A percentile compares a stretch with the other conserved stretches of the same genome.
Evolutionary conservation across 2,329 filamentous ascomycete species (phyloP).

Genomic region (Pseudocercospora pini-densiflorae): DNA sequence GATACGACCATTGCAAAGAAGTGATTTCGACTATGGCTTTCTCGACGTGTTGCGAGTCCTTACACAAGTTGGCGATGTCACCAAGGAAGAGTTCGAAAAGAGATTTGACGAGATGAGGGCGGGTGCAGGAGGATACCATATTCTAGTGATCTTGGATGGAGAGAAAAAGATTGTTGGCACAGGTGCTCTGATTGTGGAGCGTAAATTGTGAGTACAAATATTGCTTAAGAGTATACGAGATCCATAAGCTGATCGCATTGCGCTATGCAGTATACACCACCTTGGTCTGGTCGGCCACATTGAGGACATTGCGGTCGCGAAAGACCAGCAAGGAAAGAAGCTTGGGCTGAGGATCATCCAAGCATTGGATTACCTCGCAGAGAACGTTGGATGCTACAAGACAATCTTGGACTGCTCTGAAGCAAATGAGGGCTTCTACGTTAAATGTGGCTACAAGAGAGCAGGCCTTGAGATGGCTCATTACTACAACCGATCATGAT

Average conservation of each 20-base stretch:
- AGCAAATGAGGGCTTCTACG: conserved; percentile 94
- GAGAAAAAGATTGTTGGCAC: conserved; percentile 79
- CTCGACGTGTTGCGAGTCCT: conserved; percentile 89
- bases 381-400: conserved; percentile 93
- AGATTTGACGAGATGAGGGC: conserved; percentile 83
- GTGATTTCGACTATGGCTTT: conserved; percentile 81
- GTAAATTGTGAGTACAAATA: conserved; percentile 74
- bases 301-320: conserved; percentile 94
- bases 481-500: conserved; percentile 63
- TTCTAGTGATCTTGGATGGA: conserved; percentile 82
- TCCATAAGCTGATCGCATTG: not conserved
- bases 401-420: conserved; percentile 96
- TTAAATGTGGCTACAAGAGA: conserved; percentile 94
- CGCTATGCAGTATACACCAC: conserved; percentile 64
- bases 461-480: conserved; percentile 97
- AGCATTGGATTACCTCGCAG: conserved; percentile 85
- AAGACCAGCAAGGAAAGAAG: conserved; percentile 97
- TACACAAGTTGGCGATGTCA: conserved; percentile 89
- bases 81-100: conserved; percentile 72
- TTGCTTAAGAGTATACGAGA: not conserved
- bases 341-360: conserved; percentile 91
- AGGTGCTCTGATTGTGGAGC: conserved; percentile 86
- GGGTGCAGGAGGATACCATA: conserved; percentile 75
- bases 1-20: conserved; percentile 76
- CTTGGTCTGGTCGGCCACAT: conserved; percentile 90